Evolutionary conservation across 1,284 basidiomycete genomes (phyloP), one percentile per base, ranked within the genome.

Genomic region (Porogramme epimiltina): DNA sequence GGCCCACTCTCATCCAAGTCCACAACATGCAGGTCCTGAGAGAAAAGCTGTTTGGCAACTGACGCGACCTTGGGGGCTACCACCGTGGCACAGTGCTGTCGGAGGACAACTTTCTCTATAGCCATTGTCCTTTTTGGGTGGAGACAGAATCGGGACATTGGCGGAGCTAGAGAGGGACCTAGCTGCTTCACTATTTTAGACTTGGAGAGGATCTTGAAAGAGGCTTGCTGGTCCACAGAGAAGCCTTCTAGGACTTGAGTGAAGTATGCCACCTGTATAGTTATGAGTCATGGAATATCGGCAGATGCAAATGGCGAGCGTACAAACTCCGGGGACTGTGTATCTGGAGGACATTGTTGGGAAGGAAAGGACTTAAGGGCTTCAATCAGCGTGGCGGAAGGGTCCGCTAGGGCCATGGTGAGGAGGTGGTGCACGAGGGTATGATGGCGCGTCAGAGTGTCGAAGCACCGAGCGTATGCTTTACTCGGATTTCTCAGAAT

Each of bases 401-500:
- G 37, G 71, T 47, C 16, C 67, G n/a, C 62, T 11, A 76, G 45
- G 11, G 70, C 66, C 2, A 62, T 63, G 1, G 67, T 66, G 22
- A 82, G 62, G 1, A 82, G 51, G 5, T 77, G 61, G 57, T 84
- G 77, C 1, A 79, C 66, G 13, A 82, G 43, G 0, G 71, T 70
- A 54, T 84, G 81, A 39, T 70, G 68, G 13, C 73, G 64, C 73
- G 78, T 82, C 47, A 82, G 80, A 0, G 63, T 48, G 1, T 51
- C 47, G 57, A 74, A 85, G 49, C 73, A 73, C 0, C 69, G 63
- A 2, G 47, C 51, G 57, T 87, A 87, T 2, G 51, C 23, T 1
- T 47, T 41, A 0, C 78, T 74, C 0, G 85, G 84, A 2, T 54
- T 51, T 11, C 73, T 72, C 2, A 87, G 70, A 50, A 87, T 83